Evolutionary conservation across 345 rosid genomes (phyloP), one percentile per base, ranked within the genome.

Genomic region (Citrus trifoliata): DNA sequence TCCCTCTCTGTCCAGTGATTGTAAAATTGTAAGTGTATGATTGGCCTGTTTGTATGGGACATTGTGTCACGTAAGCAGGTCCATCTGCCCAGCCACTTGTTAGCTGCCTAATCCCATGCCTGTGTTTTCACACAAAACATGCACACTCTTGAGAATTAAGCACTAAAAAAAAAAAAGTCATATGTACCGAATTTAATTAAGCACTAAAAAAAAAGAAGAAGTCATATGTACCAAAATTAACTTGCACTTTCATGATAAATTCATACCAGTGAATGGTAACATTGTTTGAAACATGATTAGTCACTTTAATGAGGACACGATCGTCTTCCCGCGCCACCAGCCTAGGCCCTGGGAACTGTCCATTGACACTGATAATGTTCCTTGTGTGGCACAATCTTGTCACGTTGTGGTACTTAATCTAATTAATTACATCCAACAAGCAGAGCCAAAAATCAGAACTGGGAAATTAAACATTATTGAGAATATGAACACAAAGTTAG

Each of bases 311-410:
- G 9, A 87, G 58, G 56, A 91, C 71, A 2, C 78, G 83, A 42
- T 89, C 95, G 18, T 93, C 91, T 82, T 89, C 95, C 78, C 95
- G 76, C 0, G 90, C 95, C 40, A 88, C 83, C 22, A 91, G 32
- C 2, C 80, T 85, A 21, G 93, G 93, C 63, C 95, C 92, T 0
- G 92, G 92, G 60, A 77, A 86, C 81, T 64, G 73, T 14, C 92
- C 88, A 66, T 91, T 89, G 9, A 89, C 92, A 2, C 84, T 89
- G 76, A 87, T 71, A 37, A 89, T 79, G 56, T 84, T 84, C 82
- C 85, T 88, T 3, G 88, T 88, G 79, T 76, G 72, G 82, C 95
- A 91, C 70, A 89, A 55, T 30, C 91, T 76, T 32, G 91, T 88
- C 63, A 87, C 81, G 76, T 88, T 91, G 59, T 68, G 82, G 81